Evolutionary conservation across 2,329 filamentous ascomycete species (phyloP).

Genomic region (Diplodia mutila): DNA sequence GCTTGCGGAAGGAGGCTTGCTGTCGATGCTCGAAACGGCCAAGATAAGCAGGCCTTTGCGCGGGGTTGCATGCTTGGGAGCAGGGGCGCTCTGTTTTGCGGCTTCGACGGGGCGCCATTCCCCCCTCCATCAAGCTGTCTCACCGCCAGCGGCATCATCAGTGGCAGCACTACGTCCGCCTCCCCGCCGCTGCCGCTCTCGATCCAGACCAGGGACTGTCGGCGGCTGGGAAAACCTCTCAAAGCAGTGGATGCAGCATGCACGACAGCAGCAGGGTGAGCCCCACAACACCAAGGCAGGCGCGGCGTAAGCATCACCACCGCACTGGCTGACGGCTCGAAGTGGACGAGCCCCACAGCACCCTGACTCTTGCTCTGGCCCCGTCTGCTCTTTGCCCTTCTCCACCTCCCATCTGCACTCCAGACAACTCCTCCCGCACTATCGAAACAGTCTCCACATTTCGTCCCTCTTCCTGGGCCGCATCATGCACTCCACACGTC

Average conservation of each 20-base stretch:
- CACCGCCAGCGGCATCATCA: background rate
- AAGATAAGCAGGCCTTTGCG: conserved; percentile 13
- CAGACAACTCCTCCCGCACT: conserved; percentile 5
- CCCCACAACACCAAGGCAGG: conserved; percentile 18
- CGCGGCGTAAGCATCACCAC: conserved; percentile 14
- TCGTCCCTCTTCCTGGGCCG: background rate
- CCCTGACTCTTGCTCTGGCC: background rate
- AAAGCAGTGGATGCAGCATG: conserved; percentile 1
- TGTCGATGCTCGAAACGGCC: conserved; percentile 1
- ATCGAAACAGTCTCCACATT: conserved; percentile 13
- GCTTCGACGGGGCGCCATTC: background rate
- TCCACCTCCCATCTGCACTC: conserved; percentile 3
- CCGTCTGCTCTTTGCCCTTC: background rate
- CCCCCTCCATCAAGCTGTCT: background rate
- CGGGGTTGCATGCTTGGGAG: conserved; percentile 10
- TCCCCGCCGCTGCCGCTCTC: background rate
- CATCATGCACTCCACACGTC: background rate
- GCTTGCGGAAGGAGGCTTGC: conserved; percentile 1
- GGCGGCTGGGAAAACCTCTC: background rate
- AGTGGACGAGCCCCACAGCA: conserved; percentile 3
- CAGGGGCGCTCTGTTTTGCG: background rate
- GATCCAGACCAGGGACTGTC: background rate
- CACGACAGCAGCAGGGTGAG: conserved; percentile 3
- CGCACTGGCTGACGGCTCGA: conserved; percentile 4
- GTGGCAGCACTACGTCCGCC: conserved; percentile 1